phyloP scores from a whole-genome alignment of 2,329 filamentous ascomycete genomes.

The Geoglossum cookeanum region DNA sequence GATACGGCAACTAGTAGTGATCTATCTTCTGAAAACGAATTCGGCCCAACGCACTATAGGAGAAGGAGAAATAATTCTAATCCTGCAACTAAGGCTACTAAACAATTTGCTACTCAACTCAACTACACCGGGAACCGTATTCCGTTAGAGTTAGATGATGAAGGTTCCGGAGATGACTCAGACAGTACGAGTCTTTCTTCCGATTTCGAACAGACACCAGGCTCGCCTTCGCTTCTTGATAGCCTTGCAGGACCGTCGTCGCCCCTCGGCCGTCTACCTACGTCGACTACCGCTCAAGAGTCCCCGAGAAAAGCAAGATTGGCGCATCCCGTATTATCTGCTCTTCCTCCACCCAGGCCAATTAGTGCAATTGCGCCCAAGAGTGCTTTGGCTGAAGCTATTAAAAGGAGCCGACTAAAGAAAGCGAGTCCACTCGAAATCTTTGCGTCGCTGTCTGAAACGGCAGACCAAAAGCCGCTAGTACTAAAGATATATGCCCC shows the following conservation, averaged over 20 bases:
- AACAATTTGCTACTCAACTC: slow-evolving; percentile 4
- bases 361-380: slow-evolving; percentile 51
- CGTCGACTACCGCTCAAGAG: slow-evolving; percentile 23
- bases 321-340: slow-evolving; percentile 37
- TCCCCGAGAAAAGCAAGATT: slow-evolving; percentile 46
- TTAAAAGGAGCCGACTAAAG: slow-evolving; percentile 54
- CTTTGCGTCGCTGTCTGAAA: slow-evolving; percentile 57
- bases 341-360: slow-evolving; percentile 52
- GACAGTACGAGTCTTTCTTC: slow-evolving; percentile 44
- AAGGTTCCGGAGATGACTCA: slow-evolving; percentile 40
- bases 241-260: slow-evolving; percentile 40
- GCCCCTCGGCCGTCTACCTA: slow-evolving; percentile 23
- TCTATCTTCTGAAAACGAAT: slow-evolving; percentile 65
- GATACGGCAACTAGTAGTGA: slow-evolving; percentile 71
- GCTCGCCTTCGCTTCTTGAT: slow-evolving; percentile 52
- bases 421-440: slow-evolving; percentile 53
- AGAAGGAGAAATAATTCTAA: neutral
- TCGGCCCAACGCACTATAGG: slow-evolving; percentile 31
- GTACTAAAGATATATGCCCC: slow-evolving; percentile 61
- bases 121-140: slow-evolving; percentile 15
- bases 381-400: slow-evolving; percentile 50
- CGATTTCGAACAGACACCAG: slow-evolving; percentile 46
- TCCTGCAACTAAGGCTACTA: slow-evolving; percentile 10
- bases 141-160: slow-evolving; percentile 31
- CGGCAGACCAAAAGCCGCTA: slow-evolving; percentile 51